Evolutionary conservation across 106 monocot genomes (phyloP).

Genomic region (Ottelia alismoides): DNA sequence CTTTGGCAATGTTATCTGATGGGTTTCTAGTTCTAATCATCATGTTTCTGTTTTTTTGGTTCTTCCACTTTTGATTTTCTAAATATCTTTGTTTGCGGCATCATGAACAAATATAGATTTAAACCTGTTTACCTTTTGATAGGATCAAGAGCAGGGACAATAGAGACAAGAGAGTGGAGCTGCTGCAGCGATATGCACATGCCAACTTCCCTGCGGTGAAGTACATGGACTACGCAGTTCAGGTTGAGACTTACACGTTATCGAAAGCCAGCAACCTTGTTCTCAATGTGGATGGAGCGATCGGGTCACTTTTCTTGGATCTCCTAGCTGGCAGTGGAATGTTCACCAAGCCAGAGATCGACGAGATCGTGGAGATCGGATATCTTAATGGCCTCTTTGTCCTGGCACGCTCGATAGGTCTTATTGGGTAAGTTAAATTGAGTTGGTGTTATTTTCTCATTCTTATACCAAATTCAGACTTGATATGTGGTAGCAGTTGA

Average conservation of each 20-base stretch:
- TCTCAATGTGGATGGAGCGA: conserved; percentile 72
- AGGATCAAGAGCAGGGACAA: conserved; percentile 81
- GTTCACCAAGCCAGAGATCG: conserved; percentile 73
- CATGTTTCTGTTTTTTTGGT: too few relatives aligned
- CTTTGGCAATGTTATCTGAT: too few relatives aligned
- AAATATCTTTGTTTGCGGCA: neutral
- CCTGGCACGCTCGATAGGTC: conserved; percentile 63
- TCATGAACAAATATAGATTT: neutral
- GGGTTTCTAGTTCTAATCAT: too few relatives aligned
- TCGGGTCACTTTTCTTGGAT: conserved; percentile 79
- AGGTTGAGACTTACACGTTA: too few relatives aligned
- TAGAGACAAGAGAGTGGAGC: conserved; percentile 75
- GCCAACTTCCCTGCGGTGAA: conserved; percentile 64
- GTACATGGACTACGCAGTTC: conserved; percentile 78
- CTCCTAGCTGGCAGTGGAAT: too few relatives aligned
- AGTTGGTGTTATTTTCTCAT: too few relatives aligned
- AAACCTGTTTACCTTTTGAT: too few relatives aligned
- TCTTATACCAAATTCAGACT: too few relatives aligned
- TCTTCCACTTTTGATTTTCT: too few relatives aligned
- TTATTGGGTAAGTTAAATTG: too few relatives aligned
- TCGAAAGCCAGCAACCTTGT: conserved; percentile 82
- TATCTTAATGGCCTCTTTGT: conserved; percentile 80
- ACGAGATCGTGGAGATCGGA: conserved; percentile 70
- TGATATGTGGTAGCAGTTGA: too few relatives aligned
- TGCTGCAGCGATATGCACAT: conserved; percentile 64